Conservation (phyloP, 768 basidiomycete genomes). For the Tulasnella sp. region DNA sequence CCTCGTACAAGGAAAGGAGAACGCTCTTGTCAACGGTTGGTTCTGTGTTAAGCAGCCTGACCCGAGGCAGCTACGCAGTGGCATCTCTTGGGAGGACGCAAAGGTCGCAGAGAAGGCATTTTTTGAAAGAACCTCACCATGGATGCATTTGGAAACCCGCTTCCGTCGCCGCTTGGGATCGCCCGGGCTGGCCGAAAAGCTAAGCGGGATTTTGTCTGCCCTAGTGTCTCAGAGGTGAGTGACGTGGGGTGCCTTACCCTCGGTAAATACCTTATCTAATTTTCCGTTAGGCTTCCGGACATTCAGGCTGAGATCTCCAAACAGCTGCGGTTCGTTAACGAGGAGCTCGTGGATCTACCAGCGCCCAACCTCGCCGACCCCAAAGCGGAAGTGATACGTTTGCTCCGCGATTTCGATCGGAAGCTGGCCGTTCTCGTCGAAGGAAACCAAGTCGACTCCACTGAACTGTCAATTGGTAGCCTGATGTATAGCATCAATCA, state of each 20-base stretch:
- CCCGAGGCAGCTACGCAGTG: conserved; percentile 38
- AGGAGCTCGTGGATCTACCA: conserved; percentile 31
- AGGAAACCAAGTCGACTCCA: conserved; percentile 33
- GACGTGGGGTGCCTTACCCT: no score
- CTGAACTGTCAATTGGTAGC: not conserved
- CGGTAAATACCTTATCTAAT: not conserved
- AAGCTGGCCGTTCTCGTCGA: conserved; percentile 38
- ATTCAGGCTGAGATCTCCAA: conserved; percentile 48
- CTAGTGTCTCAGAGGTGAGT: conserved; percentile 50
- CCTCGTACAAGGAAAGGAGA: conserved; percentile 22
- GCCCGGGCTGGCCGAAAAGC: conserved; percentile 35
- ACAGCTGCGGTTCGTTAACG: conserved; percentile 33
- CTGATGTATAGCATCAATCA: not conserved
- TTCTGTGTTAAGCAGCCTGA: conserved; percentile 46
- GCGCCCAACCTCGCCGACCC: conserved; percentile 45
- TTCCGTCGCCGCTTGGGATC: conserved; percentile 7
- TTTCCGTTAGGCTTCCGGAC: conserved; percentile 40
- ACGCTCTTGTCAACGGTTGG: conserved; percentile 43
- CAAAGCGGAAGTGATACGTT: conserved; percentile 40
- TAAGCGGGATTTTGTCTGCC: conserved; percentile 52
- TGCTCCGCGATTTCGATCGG: conserved; percentile 37
- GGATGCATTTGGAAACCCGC: conserved; percentile 4
- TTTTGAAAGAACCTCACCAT: conserved; percentile 29
- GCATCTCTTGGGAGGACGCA: conserved; percentile 50
- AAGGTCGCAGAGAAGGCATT: conserved; percentile 44